Percentiles rank a stretch among this genome's conserved stretches.
Conservation (phyloP, 345 rosid species). For the Passiflora organensis region DNA sequence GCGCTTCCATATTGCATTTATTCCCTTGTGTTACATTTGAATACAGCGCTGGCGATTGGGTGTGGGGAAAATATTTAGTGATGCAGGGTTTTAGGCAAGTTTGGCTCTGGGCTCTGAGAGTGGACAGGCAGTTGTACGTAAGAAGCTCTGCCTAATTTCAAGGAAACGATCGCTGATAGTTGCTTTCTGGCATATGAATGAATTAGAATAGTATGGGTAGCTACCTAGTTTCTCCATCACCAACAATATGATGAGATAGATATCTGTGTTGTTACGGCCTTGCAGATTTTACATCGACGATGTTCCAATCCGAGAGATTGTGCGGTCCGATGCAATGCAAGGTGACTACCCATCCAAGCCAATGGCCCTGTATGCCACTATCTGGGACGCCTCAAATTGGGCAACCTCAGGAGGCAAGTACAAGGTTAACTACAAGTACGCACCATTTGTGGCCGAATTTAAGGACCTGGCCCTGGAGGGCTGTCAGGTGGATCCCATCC, state of each 20-base stretch:
- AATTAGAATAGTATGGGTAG: too few species aligned
- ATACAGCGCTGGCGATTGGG: too few species aligned
- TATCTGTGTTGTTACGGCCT: not conserved
- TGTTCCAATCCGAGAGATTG: conserved; percentile 73
- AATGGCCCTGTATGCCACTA: conserved; percentile 81
- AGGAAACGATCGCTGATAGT: too few species aligned
- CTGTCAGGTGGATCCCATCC: conserved; percentile 59
- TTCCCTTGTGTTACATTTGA: too few species aligned
- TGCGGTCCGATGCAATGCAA: conserved; percentile 61
- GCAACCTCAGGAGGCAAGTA: conserved; percentile 78
- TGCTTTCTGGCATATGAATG: too few species aligned
- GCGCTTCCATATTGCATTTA: too few species aligned
- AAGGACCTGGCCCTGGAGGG: conserved; percentile 62
- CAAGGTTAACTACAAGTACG: conserved; percentile 66
- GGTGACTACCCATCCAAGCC: conserved; percentile 81
- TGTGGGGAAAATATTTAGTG: too few species aligned
- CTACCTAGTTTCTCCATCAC: too few species aligned
- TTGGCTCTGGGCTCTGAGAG: too few species aligned
- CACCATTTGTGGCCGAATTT: conserved; percentile 71
- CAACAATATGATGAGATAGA: not conserved
- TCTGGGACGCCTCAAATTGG: conserved; percentile 98
- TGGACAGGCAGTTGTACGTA: too few species aligned
- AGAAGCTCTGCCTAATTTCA: too few species aligned
- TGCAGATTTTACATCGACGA: conserved; percentile 84
- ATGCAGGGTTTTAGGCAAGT: too few species aligned